A percentile compares a stretch with the other conserved stretches of the same genome.
Conservation (phyloP, 73 alveolate genomes). For the Uronychia binucleata region DNA sequence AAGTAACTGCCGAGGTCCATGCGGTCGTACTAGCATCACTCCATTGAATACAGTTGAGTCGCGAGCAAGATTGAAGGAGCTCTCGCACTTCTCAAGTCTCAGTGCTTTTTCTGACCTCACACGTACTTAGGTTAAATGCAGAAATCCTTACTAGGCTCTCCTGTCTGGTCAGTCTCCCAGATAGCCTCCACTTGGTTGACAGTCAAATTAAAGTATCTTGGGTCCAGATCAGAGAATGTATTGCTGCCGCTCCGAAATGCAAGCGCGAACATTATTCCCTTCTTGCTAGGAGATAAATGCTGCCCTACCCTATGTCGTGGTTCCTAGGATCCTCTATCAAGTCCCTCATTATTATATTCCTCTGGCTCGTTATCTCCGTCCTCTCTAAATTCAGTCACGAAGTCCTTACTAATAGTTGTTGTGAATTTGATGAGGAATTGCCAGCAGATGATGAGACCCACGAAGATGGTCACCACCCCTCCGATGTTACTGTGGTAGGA, state of each 20-base stretch:
- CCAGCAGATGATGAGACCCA: not conserved
- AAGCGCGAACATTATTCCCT: not conserved
- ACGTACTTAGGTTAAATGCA: not conserved
- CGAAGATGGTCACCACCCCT: not conserved
- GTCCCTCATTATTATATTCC: not conserved
- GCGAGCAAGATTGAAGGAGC: not conserved
- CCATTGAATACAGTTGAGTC: not conserved
- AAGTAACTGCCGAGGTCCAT: too few relatives aligned
- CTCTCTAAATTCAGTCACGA: not conserved
- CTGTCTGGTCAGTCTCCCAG: not conserved
- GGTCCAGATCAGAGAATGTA: not conserved
- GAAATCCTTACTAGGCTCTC: not conserved
- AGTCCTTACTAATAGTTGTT: not conserved
- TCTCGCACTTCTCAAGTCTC: not conserved
- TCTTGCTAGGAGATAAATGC: not conserved
- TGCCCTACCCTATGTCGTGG: not conserved
- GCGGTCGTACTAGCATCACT: too few relatives aligned
- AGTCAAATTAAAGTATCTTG: not conserved
- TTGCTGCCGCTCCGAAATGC: not conserved
- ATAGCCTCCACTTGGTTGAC: not conserved
- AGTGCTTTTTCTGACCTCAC: not conserved
- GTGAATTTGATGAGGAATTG: not conserved
- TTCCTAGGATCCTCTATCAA: not conserved
- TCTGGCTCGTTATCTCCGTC: not conserved
- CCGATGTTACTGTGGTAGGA: not conserved